These are phyloP conservation scores for Arthrinium puccinioides DNA, from an alignment of 2,329 filamentous ascomycete species.

Conservation along the genomic window DNA sequence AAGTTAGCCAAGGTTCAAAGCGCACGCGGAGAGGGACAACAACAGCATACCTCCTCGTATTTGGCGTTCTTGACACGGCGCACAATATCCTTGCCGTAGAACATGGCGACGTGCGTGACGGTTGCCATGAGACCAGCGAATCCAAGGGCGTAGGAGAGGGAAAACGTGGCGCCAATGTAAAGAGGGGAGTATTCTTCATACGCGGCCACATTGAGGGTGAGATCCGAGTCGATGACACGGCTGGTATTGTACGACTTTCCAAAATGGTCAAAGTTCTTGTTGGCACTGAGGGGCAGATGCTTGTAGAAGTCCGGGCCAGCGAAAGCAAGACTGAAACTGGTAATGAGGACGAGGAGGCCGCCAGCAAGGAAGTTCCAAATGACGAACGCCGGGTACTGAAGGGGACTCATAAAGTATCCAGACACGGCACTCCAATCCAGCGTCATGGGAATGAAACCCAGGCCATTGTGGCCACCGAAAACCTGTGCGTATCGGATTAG, in stretches of 20 bases:
- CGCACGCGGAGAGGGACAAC: no score
- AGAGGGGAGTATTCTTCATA: slow-evolving; percentile 49
- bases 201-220: slow-evolving; percentile 42
- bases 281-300: not conserved
- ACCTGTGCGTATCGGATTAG: no score
- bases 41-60: slow-evolving; percentile 39
- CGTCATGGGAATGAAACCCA: slow-evolving; percentile 33
- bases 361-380: slow-evolving; percentile 25
- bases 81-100: slow-evolving; percentile 34
- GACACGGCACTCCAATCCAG: slow-evolving; percentile 34
- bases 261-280: slow-evolving; percentile 48
- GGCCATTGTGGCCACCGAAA: slow-evolving; percentile 37
- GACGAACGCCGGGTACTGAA: slow-evolving; percentile 12
- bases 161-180: slow-evolving; percentile 28
- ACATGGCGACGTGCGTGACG: slow-evolving; percentile 28
- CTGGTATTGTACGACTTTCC: slow-evolving; percentile 42
- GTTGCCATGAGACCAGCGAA: slow-evolving; percentile 44
- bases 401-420: not conserved
- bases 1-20: no score
- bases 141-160: slow-evolving; percentile 38
- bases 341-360: slow-evolving; percentile 19
- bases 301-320: slow-evolving; percentile 12
- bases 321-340: slow-evolving; percentile 26
- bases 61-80: slow-evolving; percentile 36
- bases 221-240: slow-evolving; percentile 39